Conservation (phyloP, 257 asterid genomes). For the Primulina huaijiensis region DNA sequence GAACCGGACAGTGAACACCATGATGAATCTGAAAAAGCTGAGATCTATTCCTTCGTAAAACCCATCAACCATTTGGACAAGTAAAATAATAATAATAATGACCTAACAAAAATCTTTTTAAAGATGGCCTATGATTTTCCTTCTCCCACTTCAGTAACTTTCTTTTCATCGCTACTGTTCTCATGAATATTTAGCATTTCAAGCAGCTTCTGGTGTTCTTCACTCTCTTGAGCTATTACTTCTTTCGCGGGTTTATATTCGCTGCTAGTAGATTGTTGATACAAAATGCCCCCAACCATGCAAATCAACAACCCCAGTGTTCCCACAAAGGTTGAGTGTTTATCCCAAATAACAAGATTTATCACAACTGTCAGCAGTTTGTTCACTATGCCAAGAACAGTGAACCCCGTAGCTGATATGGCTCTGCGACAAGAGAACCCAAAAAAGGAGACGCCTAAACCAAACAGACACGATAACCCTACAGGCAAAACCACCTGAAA, state of each 20-base stretch:
- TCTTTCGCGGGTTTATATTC: slow-evolving; percentile 46
- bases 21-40: slow-evolving; percentile 5
- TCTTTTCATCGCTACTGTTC: slow-evolving; percentile 36
- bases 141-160: slow-evolving; percentile 34
- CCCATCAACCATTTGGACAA: background rate
- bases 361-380: slow-evolving; percentile 87
- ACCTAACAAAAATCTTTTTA: slow-evolving; percentile 13
- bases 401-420: slow-evolving; percentile 92
- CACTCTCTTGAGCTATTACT: slow-evolving; percentile 39
- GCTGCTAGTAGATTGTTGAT: slow-evolving; percentile 74
- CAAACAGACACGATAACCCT: slow-evolving; percentile 81
- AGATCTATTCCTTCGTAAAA: slow-evolving; percentile 1
- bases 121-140: slow-evolving; percentile 40
- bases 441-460: slow-evolving; percentile 85
- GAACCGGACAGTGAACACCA: slow-evolving; percentile 14
- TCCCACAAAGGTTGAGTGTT: slow-evolving; percentile 79
- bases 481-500: slow-evolving; percentile 78
- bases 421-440: slow-evolving; percentile 94
- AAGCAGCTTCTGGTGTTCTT: slow-evolving; percentile 70
- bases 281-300: slow-evolving; percentile 85
- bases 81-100: background rate
- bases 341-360: slow-evolving; percentile 84
- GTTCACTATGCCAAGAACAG: slow-evolving; percentile 95
- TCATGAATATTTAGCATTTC: slow-evolving; percentile 55
- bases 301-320: slow-evolving; percentile 87